These are phyloP conservation scores for Lumnitzera racemosa DNA, from an alignment of 345 rosid genomes.

Conservation along the genomic window DNA sequence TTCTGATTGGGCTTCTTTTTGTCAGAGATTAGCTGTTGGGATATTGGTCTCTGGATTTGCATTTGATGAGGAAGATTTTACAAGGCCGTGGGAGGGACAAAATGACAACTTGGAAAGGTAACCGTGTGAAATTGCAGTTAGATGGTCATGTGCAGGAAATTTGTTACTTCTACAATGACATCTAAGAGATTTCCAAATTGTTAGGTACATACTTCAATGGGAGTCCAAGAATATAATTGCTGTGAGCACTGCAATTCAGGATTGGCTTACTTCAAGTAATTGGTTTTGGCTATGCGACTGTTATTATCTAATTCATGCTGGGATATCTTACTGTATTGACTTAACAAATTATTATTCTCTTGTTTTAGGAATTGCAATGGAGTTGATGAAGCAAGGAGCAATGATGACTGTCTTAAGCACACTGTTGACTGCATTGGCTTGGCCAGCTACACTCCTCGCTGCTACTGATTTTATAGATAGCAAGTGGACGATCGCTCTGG, in stretches of 20 bases:
- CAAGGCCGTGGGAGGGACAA: conserved; percentile 85
- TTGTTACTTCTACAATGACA: no score
- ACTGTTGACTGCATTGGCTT: conserved; percentile 74
- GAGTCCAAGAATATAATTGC: conserved; percentile 83
- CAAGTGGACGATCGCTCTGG: conserved; percentile 81
- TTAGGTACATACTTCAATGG: conserved; percentile 88
- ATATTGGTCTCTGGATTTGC: conserved; percentile 75
- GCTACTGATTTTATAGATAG: conserved; percentile 95
- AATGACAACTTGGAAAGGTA: conserved; percentile 83
- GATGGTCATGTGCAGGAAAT: no score
- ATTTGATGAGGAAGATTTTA: conserved; percentile 65
- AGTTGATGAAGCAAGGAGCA: conserved; percentile 92
- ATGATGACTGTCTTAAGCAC: conserved; percentile 89
- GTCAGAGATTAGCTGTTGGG: conserved; percentile 86
- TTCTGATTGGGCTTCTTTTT: conserved; percentile 15
- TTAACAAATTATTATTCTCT: conserved; percentile 1
- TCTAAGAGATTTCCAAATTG: background rate
- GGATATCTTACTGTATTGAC: background rate
- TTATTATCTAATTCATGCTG: conserved; percentile 4
- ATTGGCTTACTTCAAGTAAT: conserved; percentile 98
- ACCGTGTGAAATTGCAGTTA: no score
- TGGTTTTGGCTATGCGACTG: conserved; percentile 18
- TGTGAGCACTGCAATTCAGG: conserved; percentile 95
- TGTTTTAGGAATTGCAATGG: conserved; percentile 57
- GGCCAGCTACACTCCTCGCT: conserved; percentile 75